These are phyloP conservation scores for Houttuynia cordata DNA, from an alignment of 164 flowering plant genomes.

Conservation along the genomic window DNA sequence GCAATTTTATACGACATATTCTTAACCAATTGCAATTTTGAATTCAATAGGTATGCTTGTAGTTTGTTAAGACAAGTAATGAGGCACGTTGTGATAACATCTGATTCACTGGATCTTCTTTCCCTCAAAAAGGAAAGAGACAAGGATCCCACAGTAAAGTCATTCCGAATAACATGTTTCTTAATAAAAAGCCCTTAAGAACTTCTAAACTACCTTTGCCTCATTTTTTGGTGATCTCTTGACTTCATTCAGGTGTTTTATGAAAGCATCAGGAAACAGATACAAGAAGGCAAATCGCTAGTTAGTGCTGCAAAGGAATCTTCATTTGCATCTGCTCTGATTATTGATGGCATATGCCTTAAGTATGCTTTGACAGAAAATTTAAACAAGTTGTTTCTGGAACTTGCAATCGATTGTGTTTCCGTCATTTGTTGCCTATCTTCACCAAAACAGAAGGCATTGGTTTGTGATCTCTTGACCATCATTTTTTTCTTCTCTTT, in stretches of 20 bases:
- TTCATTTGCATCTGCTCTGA: constrained; percentile 36
- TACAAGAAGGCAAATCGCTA: constrained; percentile 39
- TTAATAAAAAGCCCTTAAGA: too few relatives aligned
- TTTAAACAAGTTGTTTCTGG: constrained; percentile 41
- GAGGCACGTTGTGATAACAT: constrained; percentile 55
- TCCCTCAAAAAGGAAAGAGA: constrained; percentile 57
- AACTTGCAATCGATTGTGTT: constrained; percentile 55
- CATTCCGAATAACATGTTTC: too few relatives aligned
- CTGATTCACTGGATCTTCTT: constrained; percentile 48
- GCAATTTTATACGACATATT: not conserved
- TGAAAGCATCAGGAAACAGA: constrained; percentile 40
- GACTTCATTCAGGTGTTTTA: constrained; percentile 39
- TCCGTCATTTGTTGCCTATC: constrained; percentile 93
- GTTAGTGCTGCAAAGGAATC: constrained; percentile 23
- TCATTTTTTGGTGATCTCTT: not conserved
- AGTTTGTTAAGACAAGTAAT: constrained; percentile 65
- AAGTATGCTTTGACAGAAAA: constrained; percentile 40
- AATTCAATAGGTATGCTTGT: constrained; percentile 63
- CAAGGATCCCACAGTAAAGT: constrained; percentile 48
- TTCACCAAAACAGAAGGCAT: constrained; percentile 89
- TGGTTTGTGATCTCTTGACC: constrained; percentile 30
- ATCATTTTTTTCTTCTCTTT: not conserved
- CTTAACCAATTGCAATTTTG: not conserved
- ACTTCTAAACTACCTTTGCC: too few relatives aligned
- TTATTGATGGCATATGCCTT: constrained; percentile 81